Evolutionary conservation across 73 alveolate species (phyloP).

Genomic region (Paramecium sexaurelia): DNA sequence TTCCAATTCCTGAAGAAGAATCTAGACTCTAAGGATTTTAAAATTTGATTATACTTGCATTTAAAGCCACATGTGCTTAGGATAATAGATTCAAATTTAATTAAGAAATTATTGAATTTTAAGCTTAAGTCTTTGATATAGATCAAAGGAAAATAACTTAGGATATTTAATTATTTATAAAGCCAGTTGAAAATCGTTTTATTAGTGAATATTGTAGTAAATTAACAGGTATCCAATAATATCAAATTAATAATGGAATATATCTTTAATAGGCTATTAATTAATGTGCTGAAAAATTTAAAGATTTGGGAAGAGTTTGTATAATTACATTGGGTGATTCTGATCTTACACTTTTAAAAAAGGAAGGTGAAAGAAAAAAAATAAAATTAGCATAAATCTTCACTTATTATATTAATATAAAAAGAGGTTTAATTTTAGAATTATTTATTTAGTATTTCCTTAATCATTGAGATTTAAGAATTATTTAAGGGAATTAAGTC

Average conservation of each 20-base stretch:
- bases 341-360: conserved; percentile 73
- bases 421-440: neutral
- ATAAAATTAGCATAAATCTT: neutral
- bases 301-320: conserved; percentile 47
- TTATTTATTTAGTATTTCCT: neutral
- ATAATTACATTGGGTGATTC: conserved; percentile 79
- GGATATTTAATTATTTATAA: conserved; percentile 70
- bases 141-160: conserved; percentile 57
- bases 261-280: conserved; percentile 68
- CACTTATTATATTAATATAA: conserved; percentile 12
- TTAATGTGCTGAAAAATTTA: neutral
- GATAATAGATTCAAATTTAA: conserved; percentile 35
- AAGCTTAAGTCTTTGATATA: conserved; percentile 70
- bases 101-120: conserved; percentile 86
- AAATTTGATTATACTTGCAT: conserved; percentile 73
- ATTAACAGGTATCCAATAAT: conserved; percentile 80
- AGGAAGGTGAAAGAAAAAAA: conserved; percentile 26
- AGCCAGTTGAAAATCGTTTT: conserved; percentile 75
- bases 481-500: conserved; percentile 53
- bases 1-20: conserved; percentile 7
- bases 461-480: neutral
- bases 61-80: conserved; percentile 76
- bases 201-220: conserved; percentile 80
- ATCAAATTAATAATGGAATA: conserved; percentile 70
- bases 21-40: conserved; percentile 63